Base-by-base conservation (phyloP, 2,329 filamentous ascomycete genomes). In the Fusarium sp. region DNA sequence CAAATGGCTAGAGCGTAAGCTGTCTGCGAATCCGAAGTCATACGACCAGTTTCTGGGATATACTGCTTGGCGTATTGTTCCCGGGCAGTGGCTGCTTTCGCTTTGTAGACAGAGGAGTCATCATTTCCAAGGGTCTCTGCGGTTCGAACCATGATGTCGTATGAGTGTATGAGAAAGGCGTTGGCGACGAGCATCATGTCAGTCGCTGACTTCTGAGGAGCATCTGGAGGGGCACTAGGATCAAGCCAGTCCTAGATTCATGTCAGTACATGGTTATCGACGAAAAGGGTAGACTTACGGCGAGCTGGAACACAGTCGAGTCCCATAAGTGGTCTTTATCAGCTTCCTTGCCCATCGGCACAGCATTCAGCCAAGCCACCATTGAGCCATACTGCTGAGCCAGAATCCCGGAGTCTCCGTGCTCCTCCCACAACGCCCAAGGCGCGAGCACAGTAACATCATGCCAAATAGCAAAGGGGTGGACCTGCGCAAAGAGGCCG, bases 101-200 rank as follows among this genome's bases (percentile, higher is more conserved):
- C 78, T 18, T 22, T 33, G 11, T 55, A 55, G 10, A 18, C 2
- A 6, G 6, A 7, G 2, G 80, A 75, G 4, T 77, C 73, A 0
- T 73, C 52, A 1, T 81, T 54, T 0, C 79, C 79, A 1, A 86
- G 75, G 1, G 75, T 73, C 0, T 66, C 62, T 2, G 80, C 80
- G 17, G 86, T 83, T 20, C 81, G 75, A 3, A 77, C 73, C 5
- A 86, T 73, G 0, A 84, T 52, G 8, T 78, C 75, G 0, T 84
- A 85, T 41, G 86, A 83, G 49, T 81, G 81, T 1, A 86, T 80
- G 7, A 87, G 80, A 70, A 85, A 87, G 6, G 84, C 84, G 66
- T 87, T 84, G 1, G 85, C 83, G 1, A 87, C 84, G 1, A 85
- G 80, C 26, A 77, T 76, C 1, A 77, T 71, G 48, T 82, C 75